These are phyloP conservation scores for Rhizopus stolonifer DNA, from an alignment of 371 early-diverging fungal species.

Conservation along the genomic window DNA sequence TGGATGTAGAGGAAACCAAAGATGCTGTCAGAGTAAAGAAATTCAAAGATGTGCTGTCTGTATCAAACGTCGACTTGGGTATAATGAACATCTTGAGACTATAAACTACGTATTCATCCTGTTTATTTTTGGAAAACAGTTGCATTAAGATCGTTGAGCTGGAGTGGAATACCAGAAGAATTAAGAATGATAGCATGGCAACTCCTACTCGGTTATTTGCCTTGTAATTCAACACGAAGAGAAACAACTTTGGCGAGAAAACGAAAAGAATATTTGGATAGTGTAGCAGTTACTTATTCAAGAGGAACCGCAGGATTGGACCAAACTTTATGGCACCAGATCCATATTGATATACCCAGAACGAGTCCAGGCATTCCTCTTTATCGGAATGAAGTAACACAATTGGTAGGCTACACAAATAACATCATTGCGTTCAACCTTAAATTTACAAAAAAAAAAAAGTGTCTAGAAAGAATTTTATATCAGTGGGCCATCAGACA, in stretches of 20 bases:
- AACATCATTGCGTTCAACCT: not conserved
- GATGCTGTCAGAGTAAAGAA: constrained; percentile 47
- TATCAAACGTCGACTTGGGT: constrained; percentile 77
- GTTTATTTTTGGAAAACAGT: constrained; percentile 36
- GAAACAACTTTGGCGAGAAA: constrained; percentile 81
- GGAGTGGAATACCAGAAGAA: constrained; percentile 90
- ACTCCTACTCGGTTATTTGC: constrained; percentile 86
- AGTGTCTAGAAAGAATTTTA: constrained; percentile 88
- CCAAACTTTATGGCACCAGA: constrained; percentile 89
- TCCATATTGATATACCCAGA: constrained; percentile 93
- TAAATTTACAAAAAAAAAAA: not conserved
- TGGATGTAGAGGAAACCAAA: constrained; percentile 19
- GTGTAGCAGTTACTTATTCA: constrained; percentile 77
- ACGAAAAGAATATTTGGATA: constrained; percentile 88
- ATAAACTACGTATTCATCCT: too few relatives aligned
- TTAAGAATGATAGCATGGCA: constrained; percentile 90
- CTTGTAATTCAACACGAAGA: constrained; percentile 81
- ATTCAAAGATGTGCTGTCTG: constrained; percentile 72
- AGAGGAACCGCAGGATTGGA: constrained; percentile 80
- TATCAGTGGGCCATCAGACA: constrained; percentile 98
- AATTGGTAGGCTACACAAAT: constrained; percentile 58
- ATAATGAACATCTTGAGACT: constrained; percentile 11
- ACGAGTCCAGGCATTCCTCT: constrained; percentile 83
- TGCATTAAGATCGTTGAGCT: constrained; percentile 75
- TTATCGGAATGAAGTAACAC: constrained; percentile 81